Evolutionary conservation across 768 basidiomycete species (phyloP).

Genomic region (Leccinum broughii): DNA sequence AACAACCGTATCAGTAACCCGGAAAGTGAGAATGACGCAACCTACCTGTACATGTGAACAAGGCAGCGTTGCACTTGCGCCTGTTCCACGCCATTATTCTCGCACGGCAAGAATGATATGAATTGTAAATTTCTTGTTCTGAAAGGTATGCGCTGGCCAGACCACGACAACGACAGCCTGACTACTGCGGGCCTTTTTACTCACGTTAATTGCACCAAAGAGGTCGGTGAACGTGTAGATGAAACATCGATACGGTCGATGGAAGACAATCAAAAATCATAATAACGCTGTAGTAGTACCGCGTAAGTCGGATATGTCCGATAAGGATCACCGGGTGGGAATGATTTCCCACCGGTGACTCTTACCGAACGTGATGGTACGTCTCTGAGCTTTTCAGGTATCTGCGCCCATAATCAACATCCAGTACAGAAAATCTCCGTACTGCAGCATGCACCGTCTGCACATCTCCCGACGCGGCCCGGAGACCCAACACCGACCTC

Average conservation of each 20-base stretch:
- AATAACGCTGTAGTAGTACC: background rate
- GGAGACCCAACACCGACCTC: constrained; percentile 88
- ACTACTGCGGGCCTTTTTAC: background rate
- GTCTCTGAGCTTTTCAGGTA: background rate
- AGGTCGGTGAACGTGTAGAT: background rate
- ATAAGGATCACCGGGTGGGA: too few species aligned
- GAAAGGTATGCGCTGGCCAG: background rate
- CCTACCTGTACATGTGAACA: background rate
- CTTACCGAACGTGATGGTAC: constrained; percentile 17
- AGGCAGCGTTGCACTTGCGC: background rate
- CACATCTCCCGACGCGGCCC: constrained; percentile 69
- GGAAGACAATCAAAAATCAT: background rate
- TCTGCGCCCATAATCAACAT: constrained; percentile 5
- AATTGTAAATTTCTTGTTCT: background rate
- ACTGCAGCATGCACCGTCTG: constrained; percentile 77
- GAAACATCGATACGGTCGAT: constrained; percentile 3
- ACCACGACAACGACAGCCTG: background rate
- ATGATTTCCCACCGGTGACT: constrained; percentile 11
- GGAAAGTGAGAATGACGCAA: constrained; percentile 1
- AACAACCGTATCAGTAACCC: constrained; percentile 18
- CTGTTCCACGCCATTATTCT: background rate
- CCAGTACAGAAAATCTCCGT: constrained; percentile 75
- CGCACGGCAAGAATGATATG: background rate
- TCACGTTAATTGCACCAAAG: background rate
- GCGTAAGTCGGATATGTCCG: background rate